phyloP scores from a whole-genome alignment of 495 filamentous ascomycete species.

The Lineolata rhizophorae region DNA sequence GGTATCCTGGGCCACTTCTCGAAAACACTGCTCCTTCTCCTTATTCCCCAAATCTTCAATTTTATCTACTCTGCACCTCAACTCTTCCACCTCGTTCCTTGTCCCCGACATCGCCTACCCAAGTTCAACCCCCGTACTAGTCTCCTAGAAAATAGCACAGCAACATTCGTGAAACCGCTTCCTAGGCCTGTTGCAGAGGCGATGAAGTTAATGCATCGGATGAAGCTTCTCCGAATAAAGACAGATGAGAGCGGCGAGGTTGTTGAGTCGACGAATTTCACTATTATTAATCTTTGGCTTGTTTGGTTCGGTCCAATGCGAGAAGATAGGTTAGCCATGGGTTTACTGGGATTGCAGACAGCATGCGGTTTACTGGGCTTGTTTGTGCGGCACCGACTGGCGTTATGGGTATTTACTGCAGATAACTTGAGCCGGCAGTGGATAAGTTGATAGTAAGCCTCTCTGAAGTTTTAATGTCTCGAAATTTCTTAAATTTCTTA shows the following conservation, averaged over 20 bases:
- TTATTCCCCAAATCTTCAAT: slow-evolving; percentile 91
- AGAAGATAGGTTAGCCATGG: slow-evolving; percentile 61
- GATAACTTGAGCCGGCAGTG: too few species aligned
- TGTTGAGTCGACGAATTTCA: slow-evolving; percentile 70
- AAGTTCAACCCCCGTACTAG: slow-evolving; percentile 69
- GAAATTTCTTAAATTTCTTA: too few species aligned
- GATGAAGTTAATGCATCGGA: slow-evolving; percentile 38
- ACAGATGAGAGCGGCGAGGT: slow-evolving; percentile 46
- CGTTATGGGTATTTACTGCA: slow-evolving; percentile 60
- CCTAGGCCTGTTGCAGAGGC: slow-evolving; percentile 31
- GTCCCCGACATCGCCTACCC: slow-evolving; percentile 78
- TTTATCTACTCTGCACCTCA: slow-evolving; percentile 86
- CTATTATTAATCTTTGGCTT: slow-evolving; percentile 84
- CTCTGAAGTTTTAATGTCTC: too few species aligned
- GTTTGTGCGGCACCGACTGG: slow-evolving; percentile 65
- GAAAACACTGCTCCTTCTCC: slow-evolving; percentile 80
- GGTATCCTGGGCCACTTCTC: slow-evolving; percentile 93
- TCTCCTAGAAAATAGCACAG: slow-evolving; percentile 62
- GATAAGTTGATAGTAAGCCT: too few species aligned
- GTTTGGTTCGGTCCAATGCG: slow-evolving; percentile 86
- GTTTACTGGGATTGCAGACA: slow-evolving; percentile 52
- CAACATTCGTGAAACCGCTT: slow-evolving; percentile 58
- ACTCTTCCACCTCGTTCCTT: slow-evolving; percentile 71
- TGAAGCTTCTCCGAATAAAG: slow-evolving; percentile 42
- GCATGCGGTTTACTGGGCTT: slow-evolving; percentile 57